These are phyloP conservation scores for Allomyces macrogynus DNA, from an alignment of 192 early-diverging fungal genomes.

Conservation along the genomic window DNA sequence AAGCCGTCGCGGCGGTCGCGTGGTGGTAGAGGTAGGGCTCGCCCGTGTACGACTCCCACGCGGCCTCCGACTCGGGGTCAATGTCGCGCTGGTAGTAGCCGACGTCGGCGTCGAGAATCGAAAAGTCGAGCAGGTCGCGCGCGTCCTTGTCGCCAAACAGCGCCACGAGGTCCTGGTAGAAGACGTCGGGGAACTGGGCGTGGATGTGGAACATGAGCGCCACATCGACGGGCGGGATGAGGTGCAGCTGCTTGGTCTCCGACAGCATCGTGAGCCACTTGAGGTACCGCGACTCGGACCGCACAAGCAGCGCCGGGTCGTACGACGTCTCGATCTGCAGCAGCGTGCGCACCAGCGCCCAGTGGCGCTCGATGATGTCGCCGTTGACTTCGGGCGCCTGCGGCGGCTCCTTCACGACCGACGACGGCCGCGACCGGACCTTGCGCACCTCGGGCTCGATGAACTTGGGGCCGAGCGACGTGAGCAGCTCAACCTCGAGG, in stretches of 20 bases:
- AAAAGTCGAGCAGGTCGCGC: background rate
- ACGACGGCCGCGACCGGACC: too few relatives aligned
- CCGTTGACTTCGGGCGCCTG: background rate
- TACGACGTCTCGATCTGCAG: background rate
- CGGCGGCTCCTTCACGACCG: too few relatives aligned
- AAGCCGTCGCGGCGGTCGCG: background rate
- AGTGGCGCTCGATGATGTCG: background rate
- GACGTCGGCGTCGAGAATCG: background rate
- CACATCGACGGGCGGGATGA: background rate
- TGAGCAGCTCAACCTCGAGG: too few relatives aligned
- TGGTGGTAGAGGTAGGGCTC: slow-evolving; percentile 1
- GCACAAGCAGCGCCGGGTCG: background rate
- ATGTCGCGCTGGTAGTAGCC: background rate
- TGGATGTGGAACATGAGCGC: background rate
- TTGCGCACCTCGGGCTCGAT: too few relatives aligned
- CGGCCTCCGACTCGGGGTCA: background rate
- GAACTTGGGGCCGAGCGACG: too few relatives aligned
- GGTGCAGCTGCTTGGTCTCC: background rate
- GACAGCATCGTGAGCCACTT: background rate
- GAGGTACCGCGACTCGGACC: background rate
- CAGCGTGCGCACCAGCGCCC: background rate
- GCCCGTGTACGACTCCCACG: background rate
- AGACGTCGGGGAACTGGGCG: background rate
- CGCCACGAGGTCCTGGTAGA: background rate
- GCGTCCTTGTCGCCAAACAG: background rate